phyloP scores from a whole-genome alignment of 495 filamentous ascomycete genomes.

The Glarea lozoyensis region DNA sequence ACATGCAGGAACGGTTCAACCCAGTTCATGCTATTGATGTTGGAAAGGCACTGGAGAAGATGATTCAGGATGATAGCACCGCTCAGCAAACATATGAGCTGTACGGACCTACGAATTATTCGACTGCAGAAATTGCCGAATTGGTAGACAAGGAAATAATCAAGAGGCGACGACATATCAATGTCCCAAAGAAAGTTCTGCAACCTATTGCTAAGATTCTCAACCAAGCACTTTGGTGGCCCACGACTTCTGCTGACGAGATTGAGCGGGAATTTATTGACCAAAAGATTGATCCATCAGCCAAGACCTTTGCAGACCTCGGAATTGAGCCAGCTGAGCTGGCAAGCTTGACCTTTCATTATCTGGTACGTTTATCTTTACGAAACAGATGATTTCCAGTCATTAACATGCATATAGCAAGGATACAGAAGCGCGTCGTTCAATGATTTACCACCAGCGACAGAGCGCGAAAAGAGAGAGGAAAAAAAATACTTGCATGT shows the following conservation, averaged over 20 bases:
- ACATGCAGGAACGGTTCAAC: slow-evolving; percentile 84
- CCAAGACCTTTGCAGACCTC: slow-evolving; percentile 94
- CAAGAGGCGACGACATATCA: slow-evolving; percentile 84
- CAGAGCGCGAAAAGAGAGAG: slow-evolving; percentile 86
- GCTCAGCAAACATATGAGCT: slow-evolving; percentile 89
- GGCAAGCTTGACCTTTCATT: slow-evolving; percentile 76
- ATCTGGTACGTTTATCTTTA: slow-evolving; percentile 60
- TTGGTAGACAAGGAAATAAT: slow-evolving; percentile 86
- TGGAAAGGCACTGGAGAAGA: slow-evolving; percentile 74
- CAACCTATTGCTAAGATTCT: slow-evolving; percentile 63
- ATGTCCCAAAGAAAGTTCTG: slow-evolving; percentile 71
- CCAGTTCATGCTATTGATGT: slow-evolving; percentile 92
- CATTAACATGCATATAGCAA: slow-evolving; percentile 45
- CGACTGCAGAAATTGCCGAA: slow-evolving; percentile 74
- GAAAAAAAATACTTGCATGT: slow-evolving; percentile 97
- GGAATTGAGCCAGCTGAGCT: slow-evolving; percentile 81
- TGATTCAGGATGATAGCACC: slow-evolving; percentile 84
- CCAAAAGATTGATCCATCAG: slow-evolving; percentile 79
- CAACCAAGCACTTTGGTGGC: slow-evolving; percentile 84
- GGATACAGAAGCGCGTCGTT: slow-evolving; percentile 71
- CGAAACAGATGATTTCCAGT: slow-evolving; percentile 16
- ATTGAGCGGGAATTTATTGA: slow-evolving; percentile 92
- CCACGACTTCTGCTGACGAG: slow-evolving; percentile 70
- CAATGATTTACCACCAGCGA: slow-evolving; percentile 90
- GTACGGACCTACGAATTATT: slow-evolving; percentile 89